Evolutionary conservation across 768 basidiomycete species (phyloP).

Genomic region (Tulasnella sp.): DNA sequence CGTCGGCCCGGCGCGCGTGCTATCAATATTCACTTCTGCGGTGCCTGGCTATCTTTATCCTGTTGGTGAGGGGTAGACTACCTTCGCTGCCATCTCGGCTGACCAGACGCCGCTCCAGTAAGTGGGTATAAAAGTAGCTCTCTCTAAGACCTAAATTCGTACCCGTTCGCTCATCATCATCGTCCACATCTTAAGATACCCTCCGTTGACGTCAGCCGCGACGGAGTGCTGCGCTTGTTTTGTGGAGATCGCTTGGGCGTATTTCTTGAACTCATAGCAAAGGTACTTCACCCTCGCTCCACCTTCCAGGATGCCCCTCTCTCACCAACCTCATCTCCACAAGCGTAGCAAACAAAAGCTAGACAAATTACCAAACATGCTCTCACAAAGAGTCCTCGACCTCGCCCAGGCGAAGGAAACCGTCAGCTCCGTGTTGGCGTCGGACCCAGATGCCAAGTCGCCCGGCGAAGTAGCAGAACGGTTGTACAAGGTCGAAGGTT

Average conservation of each 20-base stretch:
- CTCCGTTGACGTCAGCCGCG: background rate
- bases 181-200: background rate
- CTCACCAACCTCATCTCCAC: background rate
- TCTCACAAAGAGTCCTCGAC: conserved; percentile 44
- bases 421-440: background rate
- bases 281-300: background rate
- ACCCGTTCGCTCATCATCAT: background rate
- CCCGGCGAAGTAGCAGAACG: conserved; percentile 38
- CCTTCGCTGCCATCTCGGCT: conserved; percentile 7
- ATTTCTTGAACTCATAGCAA: background rate
- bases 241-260: background rate
- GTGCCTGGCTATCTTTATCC: conserved; percentile 21
- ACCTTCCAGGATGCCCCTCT: background rate
- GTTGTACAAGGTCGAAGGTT: conserved; percentile 39
- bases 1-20: background rate
- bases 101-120: conserved; percentile 1
- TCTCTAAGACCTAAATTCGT: background rate
- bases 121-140: conserved; percentile 14
- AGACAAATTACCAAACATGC: background rate
- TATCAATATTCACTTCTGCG: background rate
- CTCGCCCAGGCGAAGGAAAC: conserved; percentile 23
- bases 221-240: background rate
- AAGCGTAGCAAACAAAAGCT: background rate
- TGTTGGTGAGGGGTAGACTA: background rate
- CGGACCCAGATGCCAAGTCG: conserved; percentile 32